Conservation (phyloP, 2,329 filamentous ascomycete species). For the Fusarium brachygibbosum region DNA sequence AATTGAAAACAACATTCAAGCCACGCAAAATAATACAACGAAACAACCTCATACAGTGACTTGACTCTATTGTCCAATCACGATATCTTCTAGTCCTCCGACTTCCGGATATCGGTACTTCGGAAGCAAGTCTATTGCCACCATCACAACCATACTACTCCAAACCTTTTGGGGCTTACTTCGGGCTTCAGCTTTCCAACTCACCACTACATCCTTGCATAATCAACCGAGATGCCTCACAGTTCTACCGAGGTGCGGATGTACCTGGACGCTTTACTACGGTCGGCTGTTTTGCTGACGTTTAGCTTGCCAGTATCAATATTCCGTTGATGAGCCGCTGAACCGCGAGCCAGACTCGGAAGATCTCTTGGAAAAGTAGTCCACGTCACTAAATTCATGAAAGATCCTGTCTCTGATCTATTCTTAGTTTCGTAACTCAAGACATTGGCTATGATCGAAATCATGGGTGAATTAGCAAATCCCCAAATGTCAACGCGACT, state of each 20-base stretch:
- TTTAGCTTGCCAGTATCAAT: not conserved
- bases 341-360: not conserved
- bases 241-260: not conserved
- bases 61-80: not conserved
- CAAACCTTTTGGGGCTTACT: not conserved
- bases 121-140: no score
- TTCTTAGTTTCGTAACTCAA: not conserved
- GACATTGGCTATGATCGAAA: not conserved
- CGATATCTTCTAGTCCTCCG: not conserved
- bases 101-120: not conserved
- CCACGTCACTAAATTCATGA: not conserved
- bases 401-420: not conserved
- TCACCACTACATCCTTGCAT: no score
- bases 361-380: not conserved
- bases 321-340: not conserved
- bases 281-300: not conserved
- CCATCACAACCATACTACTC: not conserved
- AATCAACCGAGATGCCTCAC: not conserved
- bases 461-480: not conserved
- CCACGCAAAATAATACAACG: no score
- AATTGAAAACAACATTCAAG: not conserved
- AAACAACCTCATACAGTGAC: not conserved
- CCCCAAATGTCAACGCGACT: rapidly evolving
- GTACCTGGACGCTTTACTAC: not conserved
- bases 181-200: not conserved